These are phyloP conservation scores for Colletotrichum brevisporum DNA, from an alignment of 2,329 filamentous ascomycete species.

Conservation along the genomic window DNA sequence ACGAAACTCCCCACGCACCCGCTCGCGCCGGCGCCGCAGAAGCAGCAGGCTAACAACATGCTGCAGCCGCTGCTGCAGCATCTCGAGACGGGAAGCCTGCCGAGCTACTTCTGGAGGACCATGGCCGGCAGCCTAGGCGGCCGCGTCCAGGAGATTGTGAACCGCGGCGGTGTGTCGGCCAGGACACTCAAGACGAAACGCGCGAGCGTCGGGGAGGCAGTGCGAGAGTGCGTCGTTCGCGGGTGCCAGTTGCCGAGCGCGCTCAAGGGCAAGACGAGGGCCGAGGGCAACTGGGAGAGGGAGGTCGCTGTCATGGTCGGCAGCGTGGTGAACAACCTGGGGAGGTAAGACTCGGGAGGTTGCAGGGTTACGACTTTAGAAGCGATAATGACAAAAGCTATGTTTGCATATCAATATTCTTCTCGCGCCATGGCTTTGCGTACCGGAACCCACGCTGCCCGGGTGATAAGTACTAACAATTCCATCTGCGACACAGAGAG, in stretches of 20 bases:
- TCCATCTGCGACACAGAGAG: no score
- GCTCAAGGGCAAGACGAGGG: constrained; percentile 61
- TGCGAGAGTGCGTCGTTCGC: constrained; percentile 85
- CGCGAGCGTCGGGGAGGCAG: constrained; percentile 80
- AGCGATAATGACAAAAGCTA: constrained; percentile 5
- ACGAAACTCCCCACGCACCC: constrained; percentile 80
- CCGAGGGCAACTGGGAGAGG: constrained; percentile 79
- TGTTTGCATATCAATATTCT: no score
- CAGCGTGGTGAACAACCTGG: constrained; percentile 76
- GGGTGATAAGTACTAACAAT: no score
- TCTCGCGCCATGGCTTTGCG: neutral
- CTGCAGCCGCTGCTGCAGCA: constrained; percentile 79
- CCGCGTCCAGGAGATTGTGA: constrained; percentile 87
- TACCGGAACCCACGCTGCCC: no score
- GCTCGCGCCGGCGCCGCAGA: constrained; percentile 62
- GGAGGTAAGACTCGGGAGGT: constrained; percentile 50
- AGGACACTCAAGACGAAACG: constrained; percentile 84
- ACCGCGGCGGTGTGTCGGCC: constrained; percentile 85
- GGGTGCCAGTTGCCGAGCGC: constrained; percentile 79
- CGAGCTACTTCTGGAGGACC: constrained; percentile 94
- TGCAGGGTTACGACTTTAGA: neutral
- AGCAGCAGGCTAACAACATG: constrained; percentile 61
- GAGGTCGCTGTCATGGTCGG: constrained; percentile 97
- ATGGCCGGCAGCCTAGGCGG: constrained; percentile 83
- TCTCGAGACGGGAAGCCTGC: constrained; percentile 89